These are phyloP conservation scores for Coniella lustricola DNA, from an alignment of 2,329 filamentous ascomycete genomes.

Conservation along the genomic window DNA sequence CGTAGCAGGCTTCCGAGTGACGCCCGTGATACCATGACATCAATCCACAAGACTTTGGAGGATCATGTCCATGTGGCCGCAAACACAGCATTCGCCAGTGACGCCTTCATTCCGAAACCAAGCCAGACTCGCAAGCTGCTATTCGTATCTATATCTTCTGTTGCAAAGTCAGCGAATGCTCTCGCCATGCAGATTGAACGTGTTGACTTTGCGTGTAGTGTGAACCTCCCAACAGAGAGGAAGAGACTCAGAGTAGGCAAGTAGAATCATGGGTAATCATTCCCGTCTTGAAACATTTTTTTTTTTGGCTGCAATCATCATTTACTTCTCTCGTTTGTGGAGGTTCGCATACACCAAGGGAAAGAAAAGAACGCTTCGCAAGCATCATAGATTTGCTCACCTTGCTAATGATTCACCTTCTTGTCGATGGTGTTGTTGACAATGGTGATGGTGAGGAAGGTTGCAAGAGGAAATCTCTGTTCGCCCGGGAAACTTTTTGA, in stretches of 20 bases:
- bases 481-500: too few species aligned
- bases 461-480: too few species aligned
- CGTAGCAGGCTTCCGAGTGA: too few species aligned
- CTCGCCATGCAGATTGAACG: background rate
- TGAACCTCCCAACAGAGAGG: background rate
- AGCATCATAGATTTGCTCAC: background rate
- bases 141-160: background rate
- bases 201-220: background rate
- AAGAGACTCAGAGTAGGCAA: slow-evolving; percentile 14
- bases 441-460: background rate
- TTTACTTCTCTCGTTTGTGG: slow-evolving; percentile 1
- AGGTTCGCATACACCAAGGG: too few species aligned
- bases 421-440: background rate
- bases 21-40: too few species aligned
- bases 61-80: too few species aligned
- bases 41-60: too few species aligned
- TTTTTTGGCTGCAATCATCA: slow-evolving; percentile 21
- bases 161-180: background rate
- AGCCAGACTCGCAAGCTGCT: too few species aligned
- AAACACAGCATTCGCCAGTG: too few species aligned
- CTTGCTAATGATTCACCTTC: background rate
- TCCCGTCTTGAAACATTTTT: slow-evolving; percentile 35
- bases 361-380: background rate
- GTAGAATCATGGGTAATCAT: slow-evolving; percentile 30
- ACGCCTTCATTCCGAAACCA: too few species aligned